These are phyloP conservation scores for Solanum rostratum DNA, from an alignment of 257 asterid genomes.

Conservation along the genomic window DNA sequence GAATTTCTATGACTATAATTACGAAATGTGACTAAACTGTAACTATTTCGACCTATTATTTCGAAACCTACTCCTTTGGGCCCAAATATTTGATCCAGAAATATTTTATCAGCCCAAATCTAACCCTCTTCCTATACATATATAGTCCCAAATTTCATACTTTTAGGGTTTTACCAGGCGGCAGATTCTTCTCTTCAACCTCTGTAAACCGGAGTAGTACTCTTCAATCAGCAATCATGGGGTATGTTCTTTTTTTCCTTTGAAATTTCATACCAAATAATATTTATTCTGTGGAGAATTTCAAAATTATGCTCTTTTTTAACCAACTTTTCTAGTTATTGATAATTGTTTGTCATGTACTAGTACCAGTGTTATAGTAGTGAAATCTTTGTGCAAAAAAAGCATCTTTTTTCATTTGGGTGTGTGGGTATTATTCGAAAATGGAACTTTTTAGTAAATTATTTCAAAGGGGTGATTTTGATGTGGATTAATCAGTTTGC, in stretches of 20 bases:
- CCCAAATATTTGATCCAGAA: background rate
- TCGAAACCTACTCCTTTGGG: background rate
- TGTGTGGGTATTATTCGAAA: background rate
- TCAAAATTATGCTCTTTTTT: background rate
- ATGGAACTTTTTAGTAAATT: background rate
- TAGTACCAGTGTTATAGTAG: background rate
- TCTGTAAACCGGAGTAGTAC: slow-evolving; percentile 1
- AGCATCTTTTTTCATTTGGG: background rate
- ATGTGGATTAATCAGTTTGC: background rate
- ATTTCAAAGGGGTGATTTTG: background rate
- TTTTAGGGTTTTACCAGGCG: slow-evolving; percentile 14
- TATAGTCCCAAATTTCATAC: background rate
- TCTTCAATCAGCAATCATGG: slow-evolving; percentile 38
- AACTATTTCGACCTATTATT: no score
- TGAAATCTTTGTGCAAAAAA: background rate
- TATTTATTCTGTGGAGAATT: background rate
- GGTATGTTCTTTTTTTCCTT: slow-evolving; percentile 8
- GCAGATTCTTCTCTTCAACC: background rate
- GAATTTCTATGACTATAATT: background rate
- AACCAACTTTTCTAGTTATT: background rate
- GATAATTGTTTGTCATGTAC: background rate
- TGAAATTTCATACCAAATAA: background rate
- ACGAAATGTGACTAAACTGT: no score
- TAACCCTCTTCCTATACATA: background rate
- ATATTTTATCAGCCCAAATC: background rate